Conservation (phyloP, 331 rosid genomes). For the Saraca asoca region DNA sequence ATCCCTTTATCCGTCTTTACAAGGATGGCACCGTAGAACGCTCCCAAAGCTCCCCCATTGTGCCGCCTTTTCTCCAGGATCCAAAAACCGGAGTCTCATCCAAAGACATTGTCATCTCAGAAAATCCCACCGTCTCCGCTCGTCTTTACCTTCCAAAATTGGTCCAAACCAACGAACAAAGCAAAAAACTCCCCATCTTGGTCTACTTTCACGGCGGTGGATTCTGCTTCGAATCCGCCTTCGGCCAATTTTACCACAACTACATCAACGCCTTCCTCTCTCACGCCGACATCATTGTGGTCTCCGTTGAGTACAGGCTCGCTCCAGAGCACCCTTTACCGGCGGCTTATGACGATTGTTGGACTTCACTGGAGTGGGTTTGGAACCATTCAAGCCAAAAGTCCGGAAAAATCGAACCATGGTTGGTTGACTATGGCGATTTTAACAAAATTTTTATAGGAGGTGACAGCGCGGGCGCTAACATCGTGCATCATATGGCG, state of each 20-base stretch:
- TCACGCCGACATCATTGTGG: not conserved
- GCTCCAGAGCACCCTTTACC: slow-evolving; percentile 36
- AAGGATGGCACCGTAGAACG: too few species aligned
- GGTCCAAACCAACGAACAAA: too few species aligned
- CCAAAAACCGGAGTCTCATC: too few species aligned
- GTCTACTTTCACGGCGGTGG: too few species aligned
- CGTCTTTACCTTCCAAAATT: too few species aligned
- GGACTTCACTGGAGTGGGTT: slow-evolving; percentile 47
- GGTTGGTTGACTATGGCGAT: slow-evolving; percentile 42
- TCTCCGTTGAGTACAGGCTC: slow-evolving; percentile 33
- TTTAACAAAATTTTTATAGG: slow-evolving; percentile 38
- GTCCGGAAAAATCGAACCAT: slow-evolving; percentile 28
- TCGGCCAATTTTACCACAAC: slow-evolving; percentile 38
- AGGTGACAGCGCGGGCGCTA: slow-evolving; percentile 54
- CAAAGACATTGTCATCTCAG: too few species aligned
- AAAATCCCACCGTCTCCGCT: too few species aligned
- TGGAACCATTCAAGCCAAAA: slow-evolving; percentile 15
- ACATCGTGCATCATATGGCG: slow-evolving; percentile 46
- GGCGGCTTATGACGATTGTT: slow-evolving; percentile 39
- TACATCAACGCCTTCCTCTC: slow-evolving; percentile 30
- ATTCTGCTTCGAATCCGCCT: slow-evolving; percentile 51
- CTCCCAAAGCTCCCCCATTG: too few species aligned
- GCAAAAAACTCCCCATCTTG: too few species aligned
- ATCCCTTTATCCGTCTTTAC: too few species aligned
- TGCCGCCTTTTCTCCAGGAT: too few species aligned